Evolutionary conservation across 1,284 basidiomycete species (phyloP).

Genomic region (Nidula niveotomentosa): DNA sequence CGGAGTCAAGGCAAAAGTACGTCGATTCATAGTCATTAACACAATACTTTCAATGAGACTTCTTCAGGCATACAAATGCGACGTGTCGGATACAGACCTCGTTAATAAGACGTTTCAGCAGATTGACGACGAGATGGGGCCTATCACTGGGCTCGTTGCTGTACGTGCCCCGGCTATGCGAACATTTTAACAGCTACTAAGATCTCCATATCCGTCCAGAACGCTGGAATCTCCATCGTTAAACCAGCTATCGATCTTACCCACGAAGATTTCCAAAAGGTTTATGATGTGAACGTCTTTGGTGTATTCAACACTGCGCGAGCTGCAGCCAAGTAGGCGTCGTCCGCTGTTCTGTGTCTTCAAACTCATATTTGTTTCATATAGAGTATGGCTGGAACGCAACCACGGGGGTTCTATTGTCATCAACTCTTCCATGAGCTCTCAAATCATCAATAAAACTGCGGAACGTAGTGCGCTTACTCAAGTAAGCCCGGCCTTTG

Average conservation of each 20-base stretch:
- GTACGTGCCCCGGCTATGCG: constrained; percentile 16
- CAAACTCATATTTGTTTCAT: not conserved
- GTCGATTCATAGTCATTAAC: not conserved
- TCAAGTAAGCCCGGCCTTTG: constrained; percentile 3
- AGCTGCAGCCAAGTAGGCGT: constrained; percentile 29
- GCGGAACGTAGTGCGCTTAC: constrained; percentile 25
- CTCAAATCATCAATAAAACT: constrained; percentile 36
- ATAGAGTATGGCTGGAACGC: constrained; percentile 29
- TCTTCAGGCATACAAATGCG: constrained; percentile 32
- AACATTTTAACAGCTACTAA: not conserved
- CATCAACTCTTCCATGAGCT: constrained; percentile 37
- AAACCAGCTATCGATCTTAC: constrained; percentile 36
- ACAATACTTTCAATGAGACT: too few species aligned
- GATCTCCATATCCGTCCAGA: constrained; percentile 16
- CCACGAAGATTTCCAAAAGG: constrained; percentile 27
- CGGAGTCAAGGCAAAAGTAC: constrained; percentile 30
- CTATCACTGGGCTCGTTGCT: constrained; percentile 34
- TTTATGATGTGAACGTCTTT: constrained; percentile 33
- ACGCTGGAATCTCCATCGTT: constrained; percentile 36
- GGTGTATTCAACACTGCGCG: constrained; percentile 38
- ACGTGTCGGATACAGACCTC: constrained; percentile 29
- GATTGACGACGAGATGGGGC: constrained; percentile 31
- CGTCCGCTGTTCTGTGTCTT: too few species aligned
- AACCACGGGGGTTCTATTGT: constrained; percentile 32
- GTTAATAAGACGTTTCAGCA: constrained; percentile 29